Base-by-base conservation (phyloP, 345 rosid species). In the Crucihimalaya himalaica region DNA sequence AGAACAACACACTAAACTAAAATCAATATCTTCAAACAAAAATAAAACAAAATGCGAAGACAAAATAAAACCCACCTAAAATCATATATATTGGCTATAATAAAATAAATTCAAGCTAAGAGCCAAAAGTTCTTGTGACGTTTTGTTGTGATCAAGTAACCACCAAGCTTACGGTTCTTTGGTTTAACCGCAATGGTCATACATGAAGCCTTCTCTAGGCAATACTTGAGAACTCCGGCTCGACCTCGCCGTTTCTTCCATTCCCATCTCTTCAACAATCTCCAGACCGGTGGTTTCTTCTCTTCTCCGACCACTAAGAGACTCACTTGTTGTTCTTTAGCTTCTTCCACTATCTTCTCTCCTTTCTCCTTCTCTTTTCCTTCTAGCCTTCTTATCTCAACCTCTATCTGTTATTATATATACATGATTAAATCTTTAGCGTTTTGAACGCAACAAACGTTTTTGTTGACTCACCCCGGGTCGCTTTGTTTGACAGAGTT, bases 41-140 rank as follows among this genome's bases (percentile, higher is more conserved):
- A 18, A 13, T 13, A 39, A 2, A 16, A 61, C 2, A 62, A 51
- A 20, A 29, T 61, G 52, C 20, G 5, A 45, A 56, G 21, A 5
- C 18, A 16, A 25, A 54, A 25, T 3, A 16, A 5, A 19, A 34
- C 4, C 21, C 13, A 5, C 32, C 61, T 53, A 46, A n/a, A 27
- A 15, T 63, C 39, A 34, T 13, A 13, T 40, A 1, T 12, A 40
- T 1, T 42, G 27, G 54, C 35, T 72, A 5, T 3, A 60, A 15
- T 2, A 13, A 5, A 15, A 9, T 15, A 25, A 10, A 28, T 25
- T 79, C 80, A 93, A 81, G 97, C 97, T 77, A 91, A 68, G 66
- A 87, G 96, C 98, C 97, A 91, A 71, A 93, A 93, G 2, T 88
- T 87, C 40, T 87, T 91, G 81, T 89, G 98, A 45, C 96, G 84